Evolutionary conservation across 2,329 filamentous ascomycete genomes (phyloP), one percentile per base, ranked within the genome.

Genomic region (Fusarium dlaminii): DNA sequence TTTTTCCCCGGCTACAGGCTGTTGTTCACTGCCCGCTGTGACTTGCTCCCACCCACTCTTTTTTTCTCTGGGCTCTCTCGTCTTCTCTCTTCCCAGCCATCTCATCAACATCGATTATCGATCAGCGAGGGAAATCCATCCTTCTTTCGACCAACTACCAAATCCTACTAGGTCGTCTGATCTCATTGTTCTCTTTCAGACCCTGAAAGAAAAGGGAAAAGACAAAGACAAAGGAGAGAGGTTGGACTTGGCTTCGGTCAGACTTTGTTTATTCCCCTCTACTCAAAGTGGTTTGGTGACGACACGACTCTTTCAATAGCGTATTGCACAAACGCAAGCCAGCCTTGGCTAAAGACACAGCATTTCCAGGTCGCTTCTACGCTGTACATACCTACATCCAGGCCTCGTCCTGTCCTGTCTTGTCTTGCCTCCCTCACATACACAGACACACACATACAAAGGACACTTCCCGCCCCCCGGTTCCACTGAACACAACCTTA

Each of bases 241-340:
- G 72, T 42, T 75, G 68, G 72, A 68, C 34, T 59, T 52, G 51
- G 63, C 56, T 48, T 48, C 65, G 40, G 55, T 46, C 51, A 37
- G 51, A 54, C 34, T 37, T 55, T 69, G 66, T 58, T 69, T 39
- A 68, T 66, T 66, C 42, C 48, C 52, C 56, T 56, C 48, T 52
- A 29, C 61, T 49, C 32, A 37, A 62, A 72, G 57, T 63, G 72
- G 65, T 73, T 73, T 73, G 61, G 72, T 75, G 72, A 75, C 72
- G 72, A 75, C 72, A 75, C 72, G 61, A 75, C 72, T 74, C 43
- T 55, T 55, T 55, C 68, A 63, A 70, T 75, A 75, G 72, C 68
- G 72, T 73, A 75, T 70, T 49, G 45, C 57, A 66, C 45, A 43
- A 69, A 58, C 69, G 65, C 64, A 75, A 61, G 72, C 72, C 72